Percentiles rank a stretch among this genome's conserved stretches.
phyloP scores from a whole-genome alignment of 2,329 filamentous ascomycete species.

The Trichophyton simii region DNA sequence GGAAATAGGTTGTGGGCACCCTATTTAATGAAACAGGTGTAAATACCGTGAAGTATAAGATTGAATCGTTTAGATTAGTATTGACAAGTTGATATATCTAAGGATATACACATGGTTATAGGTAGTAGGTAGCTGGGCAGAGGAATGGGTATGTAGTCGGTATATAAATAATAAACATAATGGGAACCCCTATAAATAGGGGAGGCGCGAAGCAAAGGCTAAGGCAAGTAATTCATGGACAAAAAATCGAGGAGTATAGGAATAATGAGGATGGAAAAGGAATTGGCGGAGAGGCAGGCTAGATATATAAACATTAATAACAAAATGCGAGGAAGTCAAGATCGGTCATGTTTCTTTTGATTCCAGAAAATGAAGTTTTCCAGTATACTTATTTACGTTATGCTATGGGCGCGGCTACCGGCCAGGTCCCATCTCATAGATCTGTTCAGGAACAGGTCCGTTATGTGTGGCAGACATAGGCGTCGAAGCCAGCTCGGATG shows the following conservation, averaged over 20 bases:
- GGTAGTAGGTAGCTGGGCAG: background rate
- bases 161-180: background rate
- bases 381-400: too few species aligned
- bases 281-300: background rate
- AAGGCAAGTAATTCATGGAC: background rate
- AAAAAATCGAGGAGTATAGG: background rate
- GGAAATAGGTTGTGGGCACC: too few species aligned
- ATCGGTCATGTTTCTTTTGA: background rate
- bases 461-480: constrained; percentile 11
- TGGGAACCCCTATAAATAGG: background rate
- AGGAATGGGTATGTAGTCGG: background rate
- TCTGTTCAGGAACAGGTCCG: constrained; percentile 13
- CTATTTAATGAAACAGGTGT: too few species aligned
- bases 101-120: background rate
- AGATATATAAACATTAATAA: constrained; percentile 1
- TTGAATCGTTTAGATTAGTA: background rate
- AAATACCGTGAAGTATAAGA: too few species aligned
- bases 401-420: background rate
- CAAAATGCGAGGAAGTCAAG: background rate
- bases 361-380: too few species aligned
- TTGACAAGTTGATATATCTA: constrained; percentile 1
- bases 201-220: background rate
- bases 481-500: constrained; percentile 2
- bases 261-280: background rate
- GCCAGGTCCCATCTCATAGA: constrained; percentile 12